Evolutionary conservation across 1,284 basidiomycete genomes (phyloP).

Genomic region (Trichosporon asahii): DNA sequence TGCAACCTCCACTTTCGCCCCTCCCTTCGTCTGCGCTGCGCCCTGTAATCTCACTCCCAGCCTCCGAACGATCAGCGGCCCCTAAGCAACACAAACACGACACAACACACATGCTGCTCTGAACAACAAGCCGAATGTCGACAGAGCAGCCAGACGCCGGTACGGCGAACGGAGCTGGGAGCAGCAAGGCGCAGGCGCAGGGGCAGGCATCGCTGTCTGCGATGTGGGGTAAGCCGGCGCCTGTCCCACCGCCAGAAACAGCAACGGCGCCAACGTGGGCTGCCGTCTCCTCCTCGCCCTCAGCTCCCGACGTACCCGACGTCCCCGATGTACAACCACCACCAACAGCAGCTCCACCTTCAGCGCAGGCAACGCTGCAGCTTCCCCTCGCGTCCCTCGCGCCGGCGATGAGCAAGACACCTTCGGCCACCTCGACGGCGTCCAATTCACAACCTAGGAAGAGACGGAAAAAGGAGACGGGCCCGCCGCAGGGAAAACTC

Average conservation of each 20-base stretch:
- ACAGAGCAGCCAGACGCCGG: constrained; percentile 7
- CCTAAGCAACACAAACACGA: background rate
- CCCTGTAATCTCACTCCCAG: background rate
- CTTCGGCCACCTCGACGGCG: background rate
- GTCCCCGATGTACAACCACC: background rate
- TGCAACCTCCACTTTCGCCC: constrained; percentile 1
- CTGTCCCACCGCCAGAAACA: background rate
- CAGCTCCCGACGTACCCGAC: too few relatives aligned
- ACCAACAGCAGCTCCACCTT: background rate
- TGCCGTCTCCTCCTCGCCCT: background rate
- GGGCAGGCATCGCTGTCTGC: background rate
- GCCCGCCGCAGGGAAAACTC: constrained; percentile 14
- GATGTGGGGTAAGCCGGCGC: background rate
- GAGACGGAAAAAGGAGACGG: constrained; percentile 17
- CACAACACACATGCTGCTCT: background rate
- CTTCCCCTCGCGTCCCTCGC: background rate
- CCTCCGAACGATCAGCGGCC: background rate
- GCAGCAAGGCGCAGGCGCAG: background rate
- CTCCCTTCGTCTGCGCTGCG: background rate
- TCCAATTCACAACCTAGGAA: constrained; percentile 13
- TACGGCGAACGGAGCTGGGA: background rate
- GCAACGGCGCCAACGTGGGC: background rate
- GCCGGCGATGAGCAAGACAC: background rate
- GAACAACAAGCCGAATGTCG: background rate
- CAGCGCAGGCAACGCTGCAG: background rate